phyloP scores from a whole-genome alignment of 1,139 yeast species.

The Kurtzmaniella quercitrusa region DNA sequence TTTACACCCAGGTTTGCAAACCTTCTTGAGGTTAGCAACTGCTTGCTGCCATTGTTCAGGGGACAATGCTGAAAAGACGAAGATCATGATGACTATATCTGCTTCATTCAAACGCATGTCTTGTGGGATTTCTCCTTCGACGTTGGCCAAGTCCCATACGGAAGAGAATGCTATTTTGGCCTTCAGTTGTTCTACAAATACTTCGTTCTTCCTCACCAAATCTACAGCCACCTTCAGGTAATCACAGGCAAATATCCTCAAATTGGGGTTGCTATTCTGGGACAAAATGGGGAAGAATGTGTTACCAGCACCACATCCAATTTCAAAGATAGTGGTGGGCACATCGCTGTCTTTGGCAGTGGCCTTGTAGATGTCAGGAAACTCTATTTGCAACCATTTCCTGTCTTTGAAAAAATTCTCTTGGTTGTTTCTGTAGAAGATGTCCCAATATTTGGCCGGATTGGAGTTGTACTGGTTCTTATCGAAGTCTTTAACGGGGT shows the following conservation, averaged over 20 bases:
- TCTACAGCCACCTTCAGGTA: slow-evolving; percentile 89
- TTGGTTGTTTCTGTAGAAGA: slow-evolving; percentile 82
- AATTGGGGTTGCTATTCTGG: slow-evolving; percentile 74
- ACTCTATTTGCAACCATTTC: slow-evolving; percentile 93
- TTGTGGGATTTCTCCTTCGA: slow-evolving; percentile 72
- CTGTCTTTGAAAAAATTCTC: slow-evolving; percentile 96
- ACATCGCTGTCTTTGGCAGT: slow-evolving; percentile 63
- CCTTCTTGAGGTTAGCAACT: slow-evolving; percentile 57
- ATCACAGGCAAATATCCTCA: slow-evolving; percentile 81
- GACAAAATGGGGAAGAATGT: slow-evolving; percentile 85
- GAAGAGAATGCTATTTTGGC: slow-evolving; percentile 71
- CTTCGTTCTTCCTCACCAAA: slow-evolving; percentile 61
- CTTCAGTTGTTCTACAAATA: slow-evolving; percentile 42
- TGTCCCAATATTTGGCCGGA: slow-evolving; percentile 95
- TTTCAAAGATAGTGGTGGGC: slow-evolving; percentile 74
- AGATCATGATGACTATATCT: slow-evolving; percentile 88
- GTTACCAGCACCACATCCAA: slow-evolving; percentile 99
- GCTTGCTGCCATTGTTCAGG: slow-evolving; percentile 92
- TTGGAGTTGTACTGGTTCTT: slow-evolving; percentile 71
- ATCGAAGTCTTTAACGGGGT: slow-evolving; percentile 85
- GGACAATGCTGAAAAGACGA: slow-evolving; percentile 86
- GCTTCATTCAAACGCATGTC: slow-evolving; percentile 78
- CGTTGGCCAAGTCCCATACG: slow-evolving; percentile 94
- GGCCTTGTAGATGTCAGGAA: slow-evolving; percentile 77
- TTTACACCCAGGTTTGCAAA: slow-evolving; percentile 90